A percentile compares a stretch with the other conserved stretches of the same genome.
phyloP scores from a whole-genome alignment of 1,284 basidiomycete genomes.

The Ganoderma sp. region DNA sequence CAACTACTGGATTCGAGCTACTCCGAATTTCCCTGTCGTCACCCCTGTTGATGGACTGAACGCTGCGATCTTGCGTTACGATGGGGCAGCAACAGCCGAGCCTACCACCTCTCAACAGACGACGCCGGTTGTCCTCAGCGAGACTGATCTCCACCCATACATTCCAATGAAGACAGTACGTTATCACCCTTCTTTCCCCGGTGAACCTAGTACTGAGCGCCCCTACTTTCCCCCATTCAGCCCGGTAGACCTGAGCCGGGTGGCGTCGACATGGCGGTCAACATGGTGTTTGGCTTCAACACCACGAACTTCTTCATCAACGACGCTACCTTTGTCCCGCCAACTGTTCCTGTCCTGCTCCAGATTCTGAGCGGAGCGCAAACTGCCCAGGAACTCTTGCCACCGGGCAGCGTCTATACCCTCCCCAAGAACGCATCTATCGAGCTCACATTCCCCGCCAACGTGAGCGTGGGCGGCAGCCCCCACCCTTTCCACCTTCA shows the following conservation, averaged over 20 bases:
- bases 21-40: slow-evolving; percentile 40
- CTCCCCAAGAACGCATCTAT: slow-evolving; percentile 24
- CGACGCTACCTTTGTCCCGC: slow-evolving; percentile 30
- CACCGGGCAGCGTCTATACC: slow-evolving; percentile 38
- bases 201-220: not conserved
- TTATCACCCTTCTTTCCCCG: not conserved
- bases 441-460: slow-evolving; percentile 6
- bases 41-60: slow-evolving; percentile 45
- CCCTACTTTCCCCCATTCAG: slow-evolving; percentile 15
- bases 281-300: slow-evolving; percentile 24
- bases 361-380: slow-evolving; percentile 41
- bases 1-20: slow-evolving; percentile 48
- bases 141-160: slow-evolving; percentile 36
- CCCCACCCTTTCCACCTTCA: slow-evolving; percentile 48
- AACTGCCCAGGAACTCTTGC: slow-evolving; percentile 36
- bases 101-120: slow-evolving; percentile 45
- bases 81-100: slow-evolving; percentile 47
- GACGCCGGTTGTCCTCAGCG: slow-evolving; percentile 30
- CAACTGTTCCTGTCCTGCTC: slow-evolving; percentile 26
- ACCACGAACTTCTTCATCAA: slow-evolving; percentile 33
- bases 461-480: slow-evolving; percentile 32
- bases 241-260: slow-evolving; percentile 35
- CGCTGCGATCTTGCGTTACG: slow-evolving; percentile 32
- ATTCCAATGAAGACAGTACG: slow-evolving; percentile 16
- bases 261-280: slow-evolving; percentile 37